phyloP scores from a whole-genome alignment of 306 rosid species.

The Corylus americana region DNA sequence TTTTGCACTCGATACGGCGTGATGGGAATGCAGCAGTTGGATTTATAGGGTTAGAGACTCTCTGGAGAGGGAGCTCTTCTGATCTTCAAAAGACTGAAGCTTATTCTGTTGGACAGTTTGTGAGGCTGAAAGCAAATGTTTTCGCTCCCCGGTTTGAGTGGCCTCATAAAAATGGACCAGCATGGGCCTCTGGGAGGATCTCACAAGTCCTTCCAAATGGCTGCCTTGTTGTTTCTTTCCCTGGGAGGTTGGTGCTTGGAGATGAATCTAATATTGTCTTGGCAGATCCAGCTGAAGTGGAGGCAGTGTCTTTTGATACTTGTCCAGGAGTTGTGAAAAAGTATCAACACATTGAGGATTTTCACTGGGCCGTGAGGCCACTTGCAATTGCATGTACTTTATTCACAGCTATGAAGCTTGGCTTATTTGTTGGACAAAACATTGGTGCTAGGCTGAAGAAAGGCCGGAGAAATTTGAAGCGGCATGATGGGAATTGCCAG shows the following conservation, averaged over 20 bases:
- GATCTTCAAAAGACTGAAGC: constrained; percentile 73
- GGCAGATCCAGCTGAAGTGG: constrained; percentile 95
- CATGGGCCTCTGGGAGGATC: constrained; percentile 71
- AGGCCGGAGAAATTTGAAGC: constrained; percentile 16
- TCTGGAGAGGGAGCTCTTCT: constrained; percentile 72
- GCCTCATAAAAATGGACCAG: constrained; percentile 59
- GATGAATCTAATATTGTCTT: constrained; percentile 51
- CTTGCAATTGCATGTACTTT: constrained; percentile 61
- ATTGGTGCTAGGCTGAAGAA: constrained; percentile 37
- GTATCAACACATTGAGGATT: constrained; percentile 87
- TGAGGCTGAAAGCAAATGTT: constrained; percentile 56
- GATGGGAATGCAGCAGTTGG: constrained; percentile 64
- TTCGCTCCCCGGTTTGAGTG: constrained; percentile 77
- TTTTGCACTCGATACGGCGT: constrained; percentile 68
- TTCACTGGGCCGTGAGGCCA: constrained; percentile 88
- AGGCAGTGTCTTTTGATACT: constrained; percentile 56
- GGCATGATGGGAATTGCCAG: constrained; percentile 6
- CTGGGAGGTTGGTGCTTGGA: constrained; percentile 63
- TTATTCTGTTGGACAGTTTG: constrained; percentile 75
- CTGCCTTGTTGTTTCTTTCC: constrained; percentile 76
- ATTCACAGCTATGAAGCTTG: constrained; percentile 68
- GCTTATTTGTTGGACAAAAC: constrained; percentile 57
- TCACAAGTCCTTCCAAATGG: constrained; percentile 84
- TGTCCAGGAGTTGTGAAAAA: constrained; percentile 72
- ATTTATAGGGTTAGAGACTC: constrained; percentile 73